Percentiles rank a stretch among this genome's conserved stretches.
phyloP scores from a whole-genome alignment of 2,329 filamentous ascomycete species.

The Hymenoscyphus albidus region DNA sequence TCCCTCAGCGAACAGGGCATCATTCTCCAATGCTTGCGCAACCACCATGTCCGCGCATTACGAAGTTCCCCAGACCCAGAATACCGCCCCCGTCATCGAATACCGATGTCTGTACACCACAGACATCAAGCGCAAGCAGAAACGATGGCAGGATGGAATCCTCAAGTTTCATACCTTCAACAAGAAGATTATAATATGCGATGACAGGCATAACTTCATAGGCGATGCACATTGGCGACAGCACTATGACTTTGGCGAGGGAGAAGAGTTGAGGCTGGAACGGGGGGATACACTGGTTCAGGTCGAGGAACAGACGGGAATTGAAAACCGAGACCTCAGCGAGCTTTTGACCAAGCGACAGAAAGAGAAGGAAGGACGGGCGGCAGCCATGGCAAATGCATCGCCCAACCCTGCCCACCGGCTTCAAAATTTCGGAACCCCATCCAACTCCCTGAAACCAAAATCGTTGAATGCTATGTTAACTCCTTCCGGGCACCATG shows the following conservation, averaged over 20 bases:
- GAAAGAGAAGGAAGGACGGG: slow-evolving; percentile 51
- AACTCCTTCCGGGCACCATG: slow-evolving; percentile 59
- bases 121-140: slow-evolving; percentile 81
- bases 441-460: slow-evolving; percentile 48
- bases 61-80: slow-evolving; percentile 30
- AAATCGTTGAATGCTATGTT: slow-evolving; percentile 61
- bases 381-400: slow-evolving; percentile 35
- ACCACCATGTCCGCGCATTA: slow-evolving; percentile 19
- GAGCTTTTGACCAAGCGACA: slow-evolving; percentile 68
- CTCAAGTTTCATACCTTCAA: slow-evolving; percentile 90
- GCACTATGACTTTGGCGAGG: slow-evolving; percentile 66
- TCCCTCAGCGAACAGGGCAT: slow-evolving; percentile 13
- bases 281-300: slow-evolving; percentile 73
- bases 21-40: slow-evolving; percentile 7
- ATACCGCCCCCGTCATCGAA: slow-evolving; percentile 74
- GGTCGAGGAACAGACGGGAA: slow-evolving; percentile 71
- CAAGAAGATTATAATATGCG: slow-evolving; percentile 84
- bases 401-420: slow-evolving; percentile 25
- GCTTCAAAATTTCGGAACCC: slow-evolving; percentile 23
- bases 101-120: slow-evolving; percentile 84
- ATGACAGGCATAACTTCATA: slow-evolving; percentile 73
- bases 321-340: slow-evolving; percentile 72
- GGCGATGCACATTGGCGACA: slow-evolving; percentile 81
- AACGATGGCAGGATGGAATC: slow-evolving; percentile 89
- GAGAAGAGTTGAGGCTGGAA: slow-evolving; percentile 78